A percentile compares a stretch with the other conserved stretches of the same genome.
Evolutionary conservation across 352 stramenopile species (phyloP).

Genomic region (Plasmopara halstedii): DNA sequence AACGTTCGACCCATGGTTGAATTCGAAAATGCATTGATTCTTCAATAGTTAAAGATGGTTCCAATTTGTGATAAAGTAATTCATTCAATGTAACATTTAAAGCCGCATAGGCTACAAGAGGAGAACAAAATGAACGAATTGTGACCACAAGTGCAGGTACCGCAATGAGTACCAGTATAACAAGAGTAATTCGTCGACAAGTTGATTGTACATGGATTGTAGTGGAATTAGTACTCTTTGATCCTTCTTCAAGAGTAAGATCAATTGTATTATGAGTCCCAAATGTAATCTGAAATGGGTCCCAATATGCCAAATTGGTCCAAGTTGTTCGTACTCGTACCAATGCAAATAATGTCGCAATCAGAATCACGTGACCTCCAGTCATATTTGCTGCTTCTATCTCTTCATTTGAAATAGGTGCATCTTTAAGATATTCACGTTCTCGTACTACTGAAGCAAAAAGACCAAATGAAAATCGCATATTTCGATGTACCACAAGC

Average conservation of each 20-base stretch:
- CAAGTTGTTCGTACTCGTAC: neutral
- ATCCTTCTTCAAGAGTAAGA: constrained; percentile 1
- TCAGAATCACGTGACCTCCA: neutral
- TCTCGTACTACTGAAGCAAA: constrained; percentile 1
- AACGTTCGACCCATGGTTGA: neutral
- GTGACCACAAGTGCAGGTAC: neutral
- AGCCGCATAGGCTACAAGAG: constrained; percentile 1
- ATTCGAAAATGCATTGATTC: neutral
- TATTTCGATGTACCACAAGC: neutral
- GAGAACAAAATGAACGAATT: neutral
- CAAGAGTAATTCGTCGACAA: neutral
- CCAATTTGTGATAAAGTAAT: constrained; percentile 1
- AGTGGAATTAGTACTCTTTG: no score
- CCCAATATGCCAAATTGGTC: constrained; percentile 1
- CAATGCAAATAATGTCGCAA: constrained; percentile 1
- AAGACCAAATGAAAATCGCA: constrained; percentile 3
- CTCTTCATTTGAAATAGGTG: constrained; percentile 3
- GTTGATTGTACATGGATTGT: no score
- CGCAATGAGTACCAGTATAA: neutral
- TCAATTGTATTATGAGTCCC: no score
- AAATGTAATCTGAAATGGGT: constrained; percentile 1
- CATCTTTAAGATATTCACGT: neutral
- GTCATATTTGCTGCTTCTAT: neutral
- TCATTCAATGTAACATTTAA: constrained; percentile 5
- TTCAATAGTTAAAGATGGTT: neutral